Conservation (phyloP, 2,329 filamentous ascomycete genomes). For the Nemania serpens region DNA sequence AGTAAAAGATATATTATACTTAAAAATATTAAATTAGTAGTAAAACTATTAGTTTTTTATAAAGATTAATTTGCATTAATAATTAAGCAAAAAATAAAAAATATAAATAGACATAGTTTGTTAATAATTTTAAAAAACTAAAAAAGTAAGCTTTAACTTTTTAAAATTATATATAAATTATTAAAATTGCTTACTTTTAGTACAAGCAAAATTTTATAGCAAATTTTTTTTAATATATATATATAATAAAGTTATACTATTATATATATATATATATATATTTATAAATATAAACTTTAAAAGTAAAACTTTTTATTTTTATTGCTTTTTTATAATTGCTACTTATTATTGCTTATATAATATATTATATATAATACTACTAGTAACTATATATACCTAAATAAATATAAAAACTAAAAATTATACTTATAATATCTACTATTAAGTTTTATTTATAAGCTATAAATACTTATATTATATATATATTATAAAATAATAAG, state of each 20-base stretch:
- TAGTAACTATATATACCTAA: background rate
- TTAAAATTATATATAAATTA: conserved; percentile 3
- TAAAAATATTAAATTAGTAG: background rate
- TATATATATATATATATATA: background rate
- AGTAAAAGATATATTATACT: too few species aligned
- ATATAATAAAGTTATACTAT: background rate
- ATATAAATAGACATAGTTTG: background rate
- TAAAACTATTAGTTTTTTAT: background rate
- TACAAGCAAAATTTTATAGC: background rate
- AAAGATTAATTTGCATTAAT: background rate
- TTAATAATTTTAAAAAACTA: background rate
- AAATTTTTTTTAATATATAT: background rate
- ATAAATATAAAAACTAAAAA: background rate
- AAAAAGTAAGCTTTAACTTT: background rate
- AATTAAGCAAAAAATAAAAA: background rate
- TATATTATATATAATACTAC: background rate
- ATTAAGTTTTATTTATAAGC: background rate
- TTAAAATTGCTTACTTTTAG: background rate
- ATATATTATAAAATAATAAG: conserved; percentile 1
- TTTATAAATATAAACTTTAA: too few species aligned
- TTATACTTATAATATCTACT: background rate
- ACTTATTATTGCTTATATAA: background rate
- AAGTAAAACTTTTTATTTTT: too few species aligned
- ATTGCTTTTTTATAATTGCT: background rate
- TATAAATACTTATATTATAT: background rate